Percentiles rank a stretch among this genome's conserved stretches.
Evolutionary conservation across 2,329 filamentous ascomycete genomes (phyloP).

Genomic region (Periconia sp.): DNA sequence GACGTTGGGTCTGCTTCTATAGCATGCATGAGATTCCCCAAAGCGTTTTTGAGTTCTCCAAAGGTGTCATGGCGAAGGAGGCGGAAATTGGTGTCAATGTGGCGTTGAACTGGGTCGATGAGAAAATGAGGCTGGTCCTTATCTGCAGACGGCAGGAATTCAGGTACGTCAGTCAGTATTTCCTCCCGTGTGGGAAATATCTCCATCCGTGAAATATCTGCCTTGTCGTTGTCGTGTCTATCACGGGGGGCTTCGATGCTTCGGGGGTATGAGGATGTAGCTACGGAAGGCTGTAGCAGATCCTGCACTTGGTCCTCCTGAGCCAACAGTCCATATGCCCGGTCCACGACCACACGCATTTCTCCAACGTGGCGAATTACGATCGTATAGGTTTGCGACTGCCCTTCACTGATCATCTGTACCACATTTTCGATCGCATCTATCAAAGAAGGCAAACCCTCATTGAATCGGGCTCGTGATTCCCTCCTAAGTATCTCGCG

Average conservation of each 20-base stretch:
- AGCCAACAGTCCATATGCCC: slow-evolving; percentile 22
- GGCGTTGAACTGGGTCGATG: slow-evolving; percentile 24
- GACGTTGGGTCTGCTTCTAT: slow-evolving; percentile 7
- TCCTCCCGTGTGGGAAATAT: slow-evolving; percentile 42
- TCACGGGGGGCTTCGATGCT: slow-evolving; percentile 24
- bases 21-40: slow-evolving; percentile 25
- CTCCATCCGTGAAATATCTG: slow-evolving; percentile 34
- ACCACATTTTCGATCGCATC: slow-evolving; percentile 13
- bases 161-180: slow-evolving; percentile 46
- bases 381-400: neutral
- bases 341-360: slow-evolving; percentile 21
- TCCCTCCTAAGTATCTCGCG: slow-evolving; percentile 26
- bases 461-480: slow-evolving; percentile 25
- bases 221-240: slow-evolving; percentile 42
- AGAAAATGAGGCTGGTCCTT: slow-evolving; percentile 35
- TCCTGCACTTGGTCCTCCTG: neutral
- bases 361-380: slow-evolving; percentile 10
- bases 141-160: slow-evolving; percentile 40
- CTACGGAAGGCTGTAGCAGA: neutral
- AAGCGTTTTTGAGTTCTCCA: slow-evolving; percentile 33
- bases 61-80: slow-evolving; percentile 41
- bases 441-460: slow-evolving; percentile 16
- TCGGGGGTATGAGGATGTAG: slow-evolving; percentile 29
- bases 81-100: slow-evolving; percentile 43
- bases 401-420: slow-evolving; percentile 3